Conservation (phyloP, 164 flowering plant species). For the Aristolochia californica region DNA sequence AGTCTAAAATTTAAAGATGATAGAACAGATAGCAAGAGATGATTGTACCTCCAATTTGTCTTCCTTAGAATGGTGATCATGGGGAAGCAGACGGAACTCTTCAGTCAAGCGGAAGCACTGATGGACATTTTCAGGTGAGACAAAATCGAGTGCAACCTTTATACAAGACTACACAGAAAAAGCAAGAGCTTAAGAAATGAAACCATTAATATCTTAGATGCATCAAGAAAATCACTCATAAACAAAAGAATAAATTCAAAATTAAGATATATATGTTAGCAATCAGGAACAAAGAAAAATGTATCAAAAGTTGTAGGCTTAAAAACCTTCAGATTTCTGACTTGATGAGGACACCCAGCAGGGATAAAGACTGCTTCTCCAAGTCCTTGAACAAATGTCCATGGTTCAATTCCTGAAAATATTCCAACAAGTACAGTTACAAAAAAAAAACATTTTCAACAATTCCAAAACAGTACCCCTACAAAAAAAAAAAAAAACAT, state of each 20-base stretch:
- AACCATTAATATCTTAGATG: neutral
- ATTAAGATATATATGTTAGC: neutral
- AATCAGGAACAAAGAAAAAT: too few species aligned
- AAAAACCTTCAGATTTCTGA: slow-evolving; percentile 36
- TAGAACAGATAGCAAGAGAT: neutral
- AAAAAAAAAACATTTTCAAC: neutral
- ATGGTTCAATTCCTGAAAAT: slow-evolving; percentile 35
- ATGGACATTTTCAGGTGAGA: slow-evolving; percentile 20
- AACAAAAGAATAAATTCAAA: neutral
- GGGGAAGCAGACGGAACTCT: slow-evolving; percentile 20
- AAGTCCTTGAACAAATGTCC: slow-evolving; percentile 46
- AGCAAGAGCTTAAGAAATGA: neutral
- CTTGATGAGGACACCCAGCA: slow-evolving; percentile 63
- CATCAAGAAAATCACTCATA: neutral
- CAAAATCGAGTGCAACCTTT: slow-evolving; percentile 23
- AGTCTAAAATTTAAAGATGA: neutral
- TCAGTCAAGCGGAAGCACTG: slow-evolving; percentile 20
- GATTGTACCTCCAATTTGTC: slow-evolving; percentile 18
- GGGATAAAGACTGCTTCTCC: slow-evolving; percentile 59
- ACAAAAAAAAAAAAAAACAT: neutral
- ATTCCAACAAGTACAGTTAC: neutral
- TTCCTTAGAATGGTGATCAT: slow-evolving; percentile 16
- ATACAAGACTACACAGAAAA: slow-evolving; percentile 16
- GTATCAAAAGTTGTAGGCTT: too few species aligned
- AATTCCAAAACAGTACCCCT: neutral